Base-by-base conservation (phyloP, 805 yeast species). In the Kuraishia floccosa region DNA sequence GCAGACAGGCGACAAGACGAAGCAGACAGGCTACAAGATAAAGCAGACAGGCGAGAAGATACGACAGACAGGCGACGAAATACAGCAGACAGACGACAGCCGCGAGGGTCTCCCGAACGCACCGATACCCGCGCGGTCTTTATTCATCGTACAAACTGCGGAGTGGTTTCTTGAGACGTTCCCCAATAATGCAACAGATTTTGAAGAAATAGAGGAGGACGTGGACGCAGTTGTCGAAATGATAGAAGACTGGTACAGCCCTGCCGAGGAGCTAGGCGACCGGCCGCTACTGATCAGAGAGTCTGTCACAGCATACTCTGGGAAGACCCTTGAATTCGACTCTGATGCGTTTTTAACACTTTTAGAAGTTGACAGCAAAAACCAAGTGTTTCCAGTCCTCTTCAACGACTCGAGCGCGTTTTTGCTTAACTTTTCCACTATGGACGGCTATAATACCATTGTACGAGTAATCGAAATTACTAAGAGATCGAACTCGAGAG, bases 351-450 rank as follows among this genome's bases (percentile, higher is more conserved):
- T 44, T 9, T 25, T 29, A 9, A 50, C 49, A 28, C 39, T 50
- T 5, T 27, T 54, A 15, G 34, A 37, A 25, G 36, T 43, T 13
- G 46, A 47, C 28, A 50, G 45, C 27, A 30, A 24, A 10, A 52
- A 48, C 33, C 55, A 54, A 32, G 41, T 54, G 1, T 43, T 54
- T 16, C 60, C 60, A 6, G 17, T 54, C 11, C 32, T 50, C 5
- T 35, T 50, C 25, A 55, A 51, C 30, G 48, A 42, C 32, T 54
- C 54, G 7, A 35, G 40, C 6, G 37, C 46, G 2, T 50, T 45
- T 34, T 34, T 54, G 27, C 41, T 54, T 23, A 52, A 53, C 30
- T 40, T 51, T 17, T 38, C 38, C 21, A 39, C 44, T 1, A 32
- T 23, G 9, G 43, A 43, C 26, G 42, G 38, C 4, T 19, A 25